Conservation (phyloP, 1,284 basidiomycete species). For the Rhodotorula sp. region DNA sequence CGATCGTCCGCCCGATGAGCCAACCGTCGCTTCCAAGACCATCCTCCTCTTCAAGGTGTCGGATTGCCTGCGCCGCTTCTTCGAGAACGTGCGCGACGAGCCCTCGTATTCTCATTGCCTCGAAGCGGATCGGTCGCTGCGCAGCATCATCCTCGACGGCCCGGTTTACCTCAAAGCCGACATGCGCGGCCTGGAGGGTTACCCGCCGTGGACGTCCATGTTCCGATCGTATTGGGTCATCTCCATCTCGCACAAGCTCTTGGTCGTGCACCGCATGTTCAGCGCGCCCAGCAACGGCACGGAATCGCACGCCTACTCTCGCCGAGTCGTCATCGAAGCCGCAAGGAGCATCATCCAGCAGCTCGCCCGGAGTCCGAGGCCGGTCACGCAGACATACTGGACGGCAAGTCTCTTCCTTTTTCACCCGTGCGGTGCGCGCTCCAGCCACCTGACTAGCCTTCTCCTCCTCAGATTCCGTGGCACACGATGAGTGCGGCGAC, state of each 20-base stretch:
- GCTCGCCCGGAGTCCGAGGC: constrained; percentile 14
- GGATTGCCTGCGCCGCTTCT: constrained; percentile 26
- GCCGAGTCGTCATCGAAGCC: constrained; percentile 31
- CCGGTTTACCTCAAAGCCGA: constrained; percentile 24
- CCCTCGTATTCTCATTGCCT: constrained; percentile 26
- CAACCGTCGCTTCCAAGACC: constrained; percentile 33
- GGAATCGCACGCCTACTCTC: constrained; percentile 26
- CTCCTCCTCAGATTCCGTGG: constrained; percentile 17
- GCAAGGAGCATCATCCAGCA: constrained; percentile 32
- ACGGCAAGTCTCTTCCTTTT: neutral
- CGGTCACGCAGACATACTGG: constrained; percentile 28
- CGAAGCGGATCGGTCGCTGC: constrained; percentile 29
- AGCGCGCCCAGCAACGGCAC: constrained; percentile 19
- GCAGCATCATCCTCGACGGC: constrained; percentile 20
- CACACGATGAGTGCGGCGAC: constrained; percentile 38
- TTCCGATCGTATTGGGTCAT: constrained; percentile 34
- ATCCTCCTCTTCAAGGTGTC: constrained; percentile 22
- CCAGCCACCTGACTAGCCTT: neutral
- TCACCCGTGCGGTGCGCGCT: neutral
- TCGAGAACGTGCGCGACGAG: constrained; percentile 28
- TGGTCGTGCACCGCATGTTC: constrained; percentile 36
- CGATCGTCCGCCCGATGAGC: constrained; percentile 20
- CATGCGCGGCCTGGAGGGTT: neutral
- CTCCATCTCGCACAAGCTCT: constrained; percentile 33
- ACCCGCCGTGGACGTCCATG: neutral